A percentile compares a stretch with the other conserved stretches of the same genome.
Evolutionary conservation across 2,329 filamentous ascomycete genomes (phyloP).

Genomic region (Zymoseptoria crescenta): DNA sequence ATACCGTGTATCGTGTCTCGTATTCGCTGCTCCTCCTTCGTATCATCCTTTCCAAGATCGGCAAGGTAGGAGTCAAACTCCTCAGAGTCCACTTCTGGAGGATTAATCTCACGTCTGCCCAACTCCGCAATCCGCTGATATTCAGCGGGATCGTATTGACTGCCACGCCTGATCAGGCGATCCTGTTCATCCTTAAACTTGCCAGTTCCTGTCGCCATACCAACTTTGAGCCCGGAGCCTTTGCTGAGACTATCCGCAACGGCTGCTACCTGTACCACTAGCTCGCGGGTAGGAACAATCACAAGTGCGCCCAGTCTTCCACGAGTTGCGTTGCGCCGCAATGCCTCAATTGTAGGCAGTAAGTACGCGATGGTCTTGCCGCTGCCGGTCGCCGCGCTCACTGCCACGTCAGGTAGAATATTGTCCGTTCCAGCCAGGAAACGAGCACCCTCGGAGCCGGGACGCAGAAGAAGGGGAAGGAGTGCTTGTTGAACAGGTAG

Average conservation of each 20-base stretch:
- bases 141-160: conserved; percentile 53
- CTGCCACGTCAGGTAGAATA: conserved; percentile 62
- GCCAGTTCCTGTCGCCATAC: conserved; percentile 74
- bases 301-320: conserved; percentile 70
- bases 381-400: conserved; percentile 89
- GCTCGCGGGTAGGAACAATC: conserved; percentile 71
- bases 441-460: conserved; percentile 38
- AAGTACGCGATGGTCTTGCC: conserved; percentile 93
- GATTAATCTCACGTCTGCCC: conserved; percentile 27
- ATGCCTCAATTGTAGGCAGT: conserved; percentile 70
- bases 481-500: conserved; percentile 75
- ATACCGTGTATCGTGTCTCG: conserved; percentile 37
- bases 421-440: conserved; percentile 22
- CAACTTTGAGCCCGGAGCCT: conserved; percentile 67
- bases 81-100: conserved; percentile 32
- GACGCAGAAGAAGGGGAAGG: conserved; percentile 65
- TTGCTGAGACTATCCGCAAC: conserved; percentile 68
- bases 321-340: conserved; percentile 50
- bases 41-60: conserved; percentile 12
- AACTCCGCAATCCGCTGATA: conserved; percentile 44
- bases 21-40: conserved; percentile 25
- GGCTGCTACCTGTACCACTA: conserved; percentile 67
- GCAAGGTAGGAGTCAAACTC: conserved; percentile 22
- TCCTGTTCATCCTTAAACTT: conserved; percentile 60
- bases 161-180: conserved; percentile 50